These are phyloP conservation scores for Passiflora organensis DNA, from an alignment of 345 rosid species.

Conservation along the genomic window DNA sequence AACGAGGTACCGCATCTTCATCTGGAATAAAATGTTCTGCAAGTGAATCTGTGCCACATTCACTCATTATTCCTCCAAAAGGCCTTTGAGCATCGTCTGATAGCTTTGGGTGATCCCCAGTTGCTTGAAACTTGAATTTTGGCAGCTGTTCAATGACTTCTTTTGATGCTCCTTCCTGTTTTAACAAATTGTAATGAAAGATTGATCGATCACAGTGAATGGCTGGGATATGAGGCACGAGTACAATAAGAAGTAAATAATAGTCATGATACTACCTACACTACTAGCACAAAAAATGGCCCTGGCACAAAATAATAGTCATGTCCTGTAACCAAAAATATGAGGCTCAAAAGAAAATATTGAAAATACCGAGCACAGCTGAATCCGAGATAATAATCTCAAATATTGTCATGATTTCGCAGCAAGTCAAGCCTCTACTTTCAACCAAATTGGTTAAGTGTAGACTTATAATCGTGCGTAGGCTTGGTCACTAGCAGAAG, in stretches of 20 bases:
- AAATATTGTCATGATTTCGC: slow-evolving; percentile 2
- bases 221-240: too few relatives aligned
- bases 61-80: slow-evolving; percentile 75
- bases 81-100: slow-evolving; percentile 38
- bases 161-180: slow-evolving; percentile 91
- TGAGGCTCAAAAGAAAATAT: neutral
- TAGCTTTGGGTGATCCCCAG: slow-evolving; percentile 40
- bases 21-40: slow-evolving; percentile 48
- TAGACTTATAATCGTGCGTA: too few relatives aligned
- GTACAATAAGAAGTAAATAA: too few relatives aligned
- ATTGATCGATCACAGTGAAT: too few relatives aligned
- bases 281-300: too few relatives aligned
- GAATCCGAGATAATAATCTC: neutral
- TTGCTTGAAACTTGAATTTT: slow-evolving; percentile 63
- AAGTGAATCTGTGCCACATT: slow-evolving; percentile 72
- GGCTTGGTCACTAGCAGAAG: too few relatives aligned
- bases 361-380: too few relatives aligned
- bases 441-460: too few relatives aligned
- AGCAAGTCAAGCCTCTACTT: neutral
- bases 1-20: slow-evolving; percentile 77
- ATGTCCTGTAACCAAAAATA: neutral
- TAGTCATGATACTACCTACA: neutral
- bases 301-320: neutral
- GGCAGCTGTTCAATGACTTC: slow-evolving; percentile 83
- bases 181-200: neutral